phyloP scores from a whole-genome alignment of 1,139 yeast species.

The Wickerhamomyces sp. region DNA sequence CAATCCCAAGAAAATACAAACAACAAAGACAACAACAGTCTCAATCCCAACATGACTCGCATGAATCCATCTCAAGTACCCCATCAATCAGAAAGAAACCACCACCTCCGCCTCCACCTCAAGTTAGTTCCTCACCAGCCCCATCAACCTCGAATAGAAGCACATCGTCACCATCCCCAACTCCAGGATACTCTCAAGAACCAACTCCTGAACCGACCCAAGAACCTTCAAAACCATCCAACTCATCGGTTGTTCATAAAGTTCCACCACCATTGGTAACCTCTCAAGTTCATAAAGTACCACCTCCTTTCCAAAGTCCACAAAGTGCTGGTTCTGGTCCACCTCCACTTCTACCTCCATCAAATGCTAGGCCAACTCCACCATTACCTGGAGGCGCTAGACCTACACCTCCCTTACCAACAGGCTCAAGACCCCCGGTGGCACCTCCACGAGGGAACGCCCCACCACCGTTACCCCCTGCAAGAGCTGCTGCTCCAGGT shows the following conservation, averaged over 20 bases:
- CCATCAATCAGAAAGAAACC: constrained; percentile 36
- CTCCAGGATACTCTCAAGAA: constrained; percentile 8
- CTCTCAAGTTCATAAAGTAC: constrained; percentile 18
- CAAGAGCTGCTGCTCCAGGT: constrained; percentile 28
- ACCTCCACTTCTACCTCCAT: constrained; percentile 29
- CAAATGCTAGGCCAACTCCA: constrained; percentile 25
- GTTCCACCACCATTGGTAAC: constrained; percentile 24
- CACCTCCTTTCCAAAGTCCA: constrained; percentile 21
- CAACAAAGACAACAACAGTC: constrained; percentile 3
- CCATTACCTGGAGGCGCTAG: constrained; percentile 21
- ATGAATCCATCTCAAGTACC: constrained; percentile 3
- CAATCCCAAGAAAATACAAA: constrained; percentile 62
- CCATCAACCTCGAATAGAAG: constrained; percentile 8
- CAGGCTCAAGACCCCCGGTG: constrained; percentile 24
- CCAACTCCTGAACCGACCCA: constrained; percentile 9
- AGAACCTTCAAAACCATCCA: constrained; percentile 14
- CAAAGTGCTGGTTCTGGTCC: constrained; percentile 27
- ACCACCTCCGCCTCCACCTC: constrained; percentile 41
- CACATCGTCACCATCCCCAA: constrained; percentile 8
- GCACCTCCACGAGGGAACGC: constrained; percentile 31
- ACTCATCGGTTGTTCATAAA: constrained; percentile 27
- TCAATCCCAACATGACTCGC: constrained; percentile 1
- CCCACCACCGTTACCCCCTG: constrained; percentile 25
- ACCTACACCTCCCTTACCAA: constrained; percentile 21
- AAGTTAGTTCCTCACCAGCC: constrained; percentile 8